phyloP scores from a whole-genome alignment of 169 alveolate species.

The Babesia gibsoni region DNA sequence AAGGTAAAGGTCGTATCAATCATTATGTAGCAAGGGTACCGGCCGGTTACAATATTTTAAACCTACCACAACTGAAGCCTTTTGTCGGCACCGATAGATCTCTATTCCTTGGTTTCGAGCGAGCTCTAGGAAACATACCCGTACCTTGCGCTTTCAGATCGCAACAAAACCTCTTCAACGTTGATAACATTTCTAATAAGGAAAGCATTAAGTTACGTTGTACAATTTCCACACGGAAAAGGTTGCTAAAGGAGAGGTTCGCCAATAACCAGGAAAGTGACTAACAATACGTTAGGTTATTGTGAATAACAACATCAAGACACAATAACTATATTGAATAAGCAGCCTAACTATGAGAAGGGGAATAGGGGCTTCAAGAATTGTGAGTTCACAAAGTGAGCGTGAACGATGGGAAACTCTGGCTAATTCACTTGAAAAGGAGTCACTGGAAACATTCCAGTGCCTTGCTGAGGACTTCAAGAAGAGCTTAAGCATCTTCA shows the following conservation, averaged over 20 bases:
- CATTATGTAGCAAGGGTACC: slow-evolving; percentile 79
- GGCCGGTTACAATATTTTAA: slow-evolving; percentile 62
- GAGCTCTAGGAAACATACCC: slow-evolving; percentile 54
- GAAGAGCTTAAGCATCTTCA: background rate
- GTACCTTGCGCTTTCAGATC: slow-evolving; percentile 48
- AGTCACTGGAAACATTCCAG: slow-evolving; percentile 16
- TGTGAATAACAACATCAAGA: background rate
- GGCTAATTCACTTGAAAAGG: background rate
- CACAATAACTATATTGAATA: background rate
- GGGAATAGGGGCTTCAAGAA: slow-evolving; percentile 44
- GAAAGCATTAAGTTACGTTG: background rate
- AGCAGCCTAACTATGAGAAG: slow-evolving; percentile 15
- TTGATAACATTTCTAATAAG: slow-evolving; percentile 7
- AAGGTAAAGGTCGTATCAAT: slow-evolving; percentile 73
- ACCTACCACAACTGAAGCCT: slow-evolving; percentile 62
- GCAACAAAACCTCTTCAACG: slow-evolving; percentile 45
- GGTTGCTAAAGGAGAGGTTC: slow-evolving; percentile 24
- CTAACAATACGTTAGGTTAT: background rate
- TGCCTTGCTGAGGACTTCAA: slow-evolving; percentile 28
- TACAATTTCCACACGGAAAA: background rate
- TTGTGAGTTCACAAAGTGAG: background rate
- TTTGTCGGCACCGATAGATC: slow-evolving; percentile 36
- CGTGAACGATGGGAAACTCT: slow-evolving; percentile 19
- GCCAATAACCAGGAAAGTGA: background rate
- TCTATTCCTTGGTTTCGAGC: slow-evolving; percentile 36